Evolutionary conservation across 768 basidiomycete genomes (phyloP).

Genomic region (Jaapia argillacea): DNA sequence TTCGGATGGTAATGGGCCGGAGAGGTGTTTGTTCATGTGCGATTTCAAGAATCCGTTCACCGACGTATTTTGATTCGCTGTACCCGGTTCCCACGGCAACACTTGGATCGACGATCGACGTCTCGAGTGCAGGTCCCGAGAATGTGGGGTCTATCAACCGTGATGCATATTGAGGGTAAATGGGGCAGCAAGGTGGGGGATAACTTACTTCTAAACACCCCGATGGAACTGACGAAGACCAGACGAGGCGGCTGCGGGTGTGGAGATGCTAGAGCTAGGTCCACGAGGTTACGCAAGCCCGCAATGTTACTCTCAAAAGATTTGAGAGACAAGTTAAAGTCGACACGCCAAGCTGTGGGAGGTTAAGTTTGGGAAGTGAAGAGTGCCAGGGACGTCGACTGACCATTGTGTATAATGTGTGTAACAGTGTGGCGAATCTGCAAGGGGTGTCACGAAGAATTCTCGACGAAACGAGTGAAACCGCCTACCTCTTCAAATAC

Average conservation of each 20-base stretch:
- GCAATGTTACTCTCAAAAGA: constrained; percentile 20
- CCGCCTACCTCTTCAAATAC: constrained; percentile 18
- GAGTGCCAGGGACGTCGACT: background rate
- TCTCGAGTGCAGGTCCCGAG: constrained; percentile 9
- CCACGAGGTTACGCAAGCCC: constrained; percentile 22
- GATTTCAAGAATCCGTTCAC: background rate
- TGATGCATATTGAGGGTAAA: background rate
- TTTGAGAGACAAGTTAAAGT: constrained; percentile 21
- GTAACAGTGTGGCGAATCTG: constrained; percentile 22
- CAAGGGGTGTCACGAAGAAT: background rate
- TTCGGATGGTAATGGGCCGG: background rate
- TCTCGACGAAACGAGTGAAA: constrained; percentile 1
- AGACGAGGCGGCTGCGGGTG: constrained; percentile 18
- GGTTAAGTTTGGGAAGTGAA: background rate
- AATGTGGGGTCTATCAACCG: constrained; percentile 5
- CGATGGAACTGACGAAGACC: constrained; percentile 24
- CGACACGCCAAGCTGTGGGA: constrained; percentile 14
- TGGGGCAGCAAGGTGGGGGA: background rate
- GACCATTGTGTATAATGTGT: constrained; percentile 29
- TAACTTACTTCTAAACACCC: constrained; percentile 15
- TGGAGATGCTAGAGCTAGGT: constrained; percentile 25
- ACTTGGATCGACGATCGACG: constrained; percentile 7
- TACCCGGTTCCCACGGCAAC: constrained; percentile 19
- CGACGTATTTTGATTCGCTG: constrained; percentile 23
- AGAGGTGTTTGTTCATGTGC: background rate